Evolutionary conservation across 2,329 filamentous ascomycete species (phyloP).

Genomic region (Ophiostoma ips): DNA sequence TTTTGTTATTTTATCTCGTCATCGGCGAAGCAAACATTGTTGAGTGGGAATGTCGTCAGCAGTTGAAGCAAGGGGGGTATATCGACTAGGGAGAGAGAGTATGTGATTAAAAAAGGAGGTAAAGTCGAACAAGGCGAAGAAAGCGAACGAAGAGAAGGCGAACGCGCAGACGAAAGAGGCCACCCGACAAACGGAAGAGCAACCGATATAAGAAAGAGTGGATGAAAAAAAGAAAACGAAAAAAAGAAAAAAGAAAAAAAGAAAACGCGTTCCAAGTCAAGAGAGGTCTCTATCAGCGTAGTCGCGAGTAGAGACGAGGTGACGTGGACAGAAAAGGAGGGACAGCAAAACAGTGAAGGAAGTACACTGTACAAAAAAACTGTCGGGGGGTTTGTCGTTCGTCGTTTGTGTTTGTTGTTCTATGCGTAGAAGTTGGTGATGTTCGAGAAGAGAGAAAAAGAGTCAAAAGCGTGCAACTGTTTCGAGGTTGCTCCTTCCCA

Average conservation of each 20-base stretch:
- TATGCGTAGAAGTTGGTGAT: neutral
- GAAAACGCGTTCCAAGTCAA: slow-evolving; percentile 7
- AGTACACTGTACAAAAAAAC: neutral
- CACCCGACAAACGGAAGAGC: slow-evolving; percentile 3
- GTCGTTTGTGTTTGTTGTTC: neutral
- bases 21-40: slow-evolving; percentile 7
- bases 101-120: neutral
- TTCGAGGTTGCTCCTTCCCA: neutral
- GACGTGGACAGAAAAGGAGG: neutral
- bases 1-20: slow-evolving; percentile 7
- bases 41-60: neutral
- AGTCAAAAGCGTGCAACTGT: too few relatives aligned
- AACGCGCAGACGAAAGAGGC: neutral
- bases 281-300: slow-evolving; percentile 1
- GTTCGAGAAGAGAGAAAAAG: too few relatives aligned
- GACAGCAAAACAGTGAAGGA: neutral
- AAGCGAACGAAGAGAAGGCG: neutral
- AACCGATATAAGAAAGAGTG: too few relatives aligned
- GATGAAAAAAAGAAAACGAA: neutral
- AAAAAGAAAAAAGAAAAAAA: neutral
- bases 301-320: neutral
- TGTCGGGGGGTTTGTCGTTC: neutral
- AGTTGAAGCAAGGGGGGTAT: neutral
- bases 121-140: neutral
- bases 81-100: neutral